Evolutionary conservation across 2,329 filamentous ascomycete genomes (phyloP).

Genomic region (Proliferodiscus dingleyae): DNA sequence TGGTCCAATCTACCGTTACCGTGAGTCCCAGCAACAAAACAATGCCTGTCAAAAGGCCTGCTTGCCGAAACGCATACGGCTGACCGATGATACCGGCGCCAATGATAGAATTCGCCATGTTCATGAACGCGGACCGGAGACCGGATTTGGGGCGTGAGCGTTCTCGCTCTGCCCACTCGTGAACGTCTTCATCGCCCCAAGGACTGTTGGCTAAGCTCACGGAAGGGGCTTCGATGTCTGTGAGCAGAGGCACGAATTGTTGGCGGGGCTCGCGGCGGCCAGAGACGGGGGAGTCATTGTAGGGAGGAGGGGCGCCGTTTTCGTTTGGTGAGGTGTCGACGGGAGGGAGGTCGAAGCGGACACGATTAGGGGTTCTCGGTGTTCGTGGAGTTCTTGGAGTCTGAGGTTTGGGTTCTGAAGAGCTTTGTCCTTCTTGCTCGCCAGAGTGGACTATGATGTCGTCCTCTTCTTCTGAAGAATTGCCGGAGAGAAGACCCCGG

Average conservation of each 20-base stretch:
- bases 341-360: slow-evolving; percentile 32
- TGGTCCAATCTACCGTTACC: slow-evolving; percentile 91
- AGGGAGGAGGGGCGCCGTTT: slow-evolving; percentile 41
- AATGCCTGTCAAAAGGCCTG: slow-evolving; percentile 76
- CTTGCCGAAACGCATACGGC: slow-evolving; percentile 93
- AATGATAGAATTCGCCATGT: slow-evolving; percentile 99
- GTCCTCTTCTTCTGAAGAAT: slow-evolving; percentile 27
- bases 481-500: slow-evolving; percentile 34
- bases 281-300: slow-evolving; percentile 24
- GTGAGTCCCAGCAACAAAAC: slow-evolving; percentile 75
- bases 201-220: slow-evolving; percentile 53
- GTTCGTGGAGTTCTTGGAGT: slow-evolving; percentile 18
- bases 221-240: slow-evolving; percentile 77
- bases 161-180: slow-evolving; percentile 49
- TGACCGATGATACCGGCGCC: slow-evolving; percentile 73
- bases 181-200: slow-evolving; percentile 37
- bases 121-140: slow-evolving; percentile 90
- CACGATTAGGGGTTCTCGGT: slow-evolving; percentile 31
- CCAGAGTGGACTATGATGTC: slow-evolving; percentile 27
- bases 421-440: slow-evolving; percentile 7
- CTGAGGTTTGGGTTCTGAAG: slow-evolving; percentile 11
- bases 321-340: slow-evolving; percentile 27
- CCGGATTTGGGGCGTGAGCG: slow-evolving; percentile 72
- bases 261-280: slow-evolving; percentile 28
- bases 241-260: slow-evolving; percentile 61